Base-by-base conservation (phyloP, 306 rosid species). In the Datisca glomerata region DNA sequence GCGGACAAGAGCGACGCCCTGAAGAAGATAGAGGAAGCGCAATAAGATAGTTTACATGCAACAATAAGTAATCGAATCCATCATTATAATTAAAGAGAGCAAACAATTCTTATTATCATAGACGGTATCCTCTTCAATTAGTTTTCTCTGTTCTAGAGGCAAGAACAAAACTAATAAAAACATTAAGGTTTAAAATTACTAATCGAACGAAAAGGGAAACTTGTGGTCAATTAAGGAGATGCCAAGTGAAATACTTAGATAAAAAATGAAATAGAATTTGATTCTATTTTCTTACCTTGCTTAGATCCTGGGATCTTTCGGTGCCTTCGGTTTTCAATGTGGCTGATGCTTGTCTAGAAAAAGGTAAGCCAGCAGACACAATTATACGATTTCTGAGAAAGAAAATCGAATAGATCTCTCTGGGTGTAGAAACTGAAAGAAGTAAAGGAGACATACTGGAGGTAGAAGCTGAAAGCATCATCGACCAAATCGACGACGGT, bases 381-480 rank as follows among this genome's bases (percentile, higher is more conserved):
- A 37, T 16, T 20, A 2, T 33, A 43, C 17, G 12, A 45, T 10
- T 21, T 14, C 12, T 18, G 6, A 2, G 34, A 13, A 18, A n/a
- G 32, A 2, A 18, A 41, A 32, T 16, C 18, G 11, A 12, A 33
- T 21, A 47, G 17, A 54, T 10, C 21, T 3, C 27, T 1, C 29
- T 6, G 4, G 13, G 11, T 8, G 13, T 1, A 8, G 23, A 43
- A 20, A 28, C 21, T 15, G 12, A 20, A 27, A 12, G 3, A 3
- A 1, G 34, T 33, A n/a, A 10, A 47, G 10, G 24, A 42, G 23
- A 6, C 17, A 47, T 63, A 87, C 97, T 53, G 57, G 21, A 40
- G 68, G 69, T 60, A 83, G 64, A 65, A 77, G 68, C 49, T 16
- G 74, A 75, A 80, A 35, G 95, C 82, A 10, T 84, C 74, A 5